Percentiles rank a stretch among this genome's conserved stretches.
Conservation (phyloP, 331 rosid genomes). For the Pyracantha coccinea region DNA sequence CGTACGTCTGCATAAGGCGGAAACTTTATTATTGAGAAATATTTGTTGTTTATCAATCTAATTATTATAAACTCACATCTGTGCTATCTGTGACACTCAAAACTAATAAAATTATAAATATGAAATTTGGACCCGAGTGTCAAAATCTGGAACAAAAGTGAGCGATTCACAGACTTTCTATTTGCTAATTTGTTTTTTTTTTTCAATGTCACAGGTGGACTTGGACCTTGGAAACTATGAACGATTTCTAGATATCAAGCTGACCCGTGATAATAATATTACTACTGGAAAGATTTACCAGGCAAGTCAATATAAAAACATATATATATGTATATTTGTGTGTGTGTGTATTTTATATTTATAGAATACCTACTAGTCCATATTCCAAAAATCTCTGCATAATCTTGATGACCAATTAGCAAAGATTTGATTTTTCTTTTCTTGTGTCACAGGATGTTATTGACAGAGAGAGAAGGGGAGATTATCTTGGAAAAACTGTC, state of each 20-base stretch:
- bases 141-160: background rate
- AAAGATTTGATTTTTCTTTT: conserved; percentile 4
- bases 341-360: background rate
- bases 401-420: conserved; percentile 6
- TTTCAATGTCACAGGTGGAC: conserved; percentile 65
- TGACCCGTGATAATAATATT: conserved; percentile 87
- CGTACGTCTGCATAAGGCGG: background rate
- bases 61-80: background rate
- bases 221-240: conserved; percentile 98
- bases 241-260: conserved; percentile 74
- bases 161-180: too few relatives aligned
- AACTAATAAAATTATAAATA: background rate
- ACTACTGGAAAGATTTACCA: conserved; percentile 96
- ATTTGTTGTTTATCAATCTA: background rate
- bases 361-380: background rate
- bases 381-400: background rate
- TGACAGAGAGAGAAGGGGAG: conserved; percentile 86
- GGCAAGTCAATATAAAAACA: conserved; percentile 35
- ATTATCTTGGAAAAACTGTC: conserved; percentile 92
- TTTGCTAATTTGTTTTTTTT: background rate
- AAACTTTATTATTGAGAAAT: background rate
- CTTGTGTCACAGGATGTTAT: conserved; percentile 54
- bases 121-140: background rate
- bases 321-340: background rate
- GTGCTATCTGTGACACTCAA: background rate